A percentile compares a stretch with the other conserved stretches of the same genome.
Evolutionary conservation across 192 early-diverging fungal species (phyloP).

Genomic region (Neocallimastix lanati): DNA sequence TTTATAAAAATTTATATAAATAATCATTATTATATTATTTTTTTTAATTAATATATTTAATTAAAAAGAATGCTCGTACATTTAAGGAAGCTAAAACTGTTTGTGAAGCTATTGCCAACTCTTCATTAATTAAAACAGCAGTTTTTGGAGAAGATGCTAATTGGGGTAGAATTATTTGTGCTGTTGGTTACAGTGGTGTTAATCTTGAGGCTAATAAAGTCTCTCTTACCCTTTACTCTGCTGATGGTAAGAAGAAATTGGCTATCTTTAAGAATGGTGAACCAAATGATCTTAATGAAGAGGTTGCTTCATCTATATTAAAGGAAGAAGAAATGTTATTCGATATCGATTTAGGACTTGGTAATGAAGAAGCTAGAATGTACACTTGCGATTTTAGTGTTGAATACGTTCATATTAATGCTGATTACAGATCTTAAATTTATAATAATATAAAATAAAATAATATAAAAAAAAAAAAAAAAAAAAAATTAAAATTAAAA

Average conservation of each 20-base stretch:
- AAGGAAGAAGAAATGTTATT: constrained; percentile 70
- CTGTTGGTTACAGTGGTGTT: constrained; percentile 68
- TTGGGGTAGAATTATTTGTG: constrained; percentile 89
- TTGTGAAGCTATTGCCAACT: constrained; percentile 74
- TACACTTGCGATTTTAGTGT: constrained; percentile 92
- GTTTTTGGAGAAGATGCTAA: constrained; percentile 93
- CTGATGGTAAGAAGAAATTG: constrained; percentile 28
- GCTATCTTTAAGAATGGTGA: constrained; percentile 60
- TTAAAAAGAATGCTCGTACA: constrained; percentile 44
- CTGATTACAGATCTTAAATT: not conserved
- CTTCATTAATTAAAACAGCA: constrained; percentile 87
- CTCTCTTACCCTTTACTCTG: constrained; percentile 51
- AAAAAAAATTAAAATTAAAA: too few relatives aligned
- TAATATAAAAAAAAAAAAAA: too few relatives aligned
- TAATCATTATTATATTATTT: too few relatives aligned
- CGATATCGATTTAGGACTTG: constrained; percentile 57
- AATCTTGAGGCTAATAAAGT: constrained; percentile 55
- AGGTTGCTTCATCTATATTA: constrained; percentile 59
- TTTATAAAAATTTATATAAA: too few relatives aligned
- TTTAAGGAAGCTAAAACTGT: constrained; percentile 66
- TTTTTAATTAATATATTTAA: too few relatives aligned
- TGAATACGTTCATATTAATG: constrained; percentile 61
- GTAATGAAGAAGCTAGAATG: constrained; percentile 54
- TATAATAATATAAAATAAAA: too few relatives aligned
- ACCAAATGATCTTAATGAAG: constrained; percentile 66